Evolutionary conservation across 164 flowering plant species (phyloP).

Genomic region (Aristolochia californica): DNA sequence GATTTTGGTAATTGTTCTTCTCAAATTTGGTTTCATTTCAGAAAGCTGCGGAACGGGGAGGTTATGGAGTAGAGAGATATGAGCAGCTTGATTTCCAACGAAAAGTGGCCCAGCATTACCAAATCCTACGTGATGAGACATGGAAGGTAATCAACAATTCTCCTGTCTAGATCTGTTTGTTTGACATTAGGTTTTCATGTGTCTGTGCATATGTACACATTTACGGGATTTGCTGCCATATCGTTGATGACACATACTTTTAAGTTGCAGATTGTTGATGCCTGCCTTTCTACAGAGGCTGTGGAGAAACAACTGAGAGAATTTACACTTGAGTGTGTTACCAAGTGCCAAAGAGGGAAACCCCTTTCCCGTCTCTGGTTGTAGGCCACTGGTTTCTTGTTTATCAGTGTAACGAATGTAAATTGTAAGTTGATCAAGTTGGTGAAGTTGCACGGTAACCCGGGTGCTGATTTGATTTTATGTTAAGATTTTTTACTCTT

Average conservation of each 20-base stretch:
- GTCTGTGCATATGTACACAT: background rate
- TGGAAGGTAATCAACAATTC: conserved; percentile 56
- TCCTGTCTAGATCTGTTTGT: background rate
- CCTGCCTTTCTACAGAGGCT: conserved; percentile 50
- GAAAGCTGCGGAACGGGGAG: conserved; percentile 91
- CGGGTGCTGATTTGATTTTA: no score
- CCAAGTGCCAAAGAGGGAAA: conserved; percentile 44
- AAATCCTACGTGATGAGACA: conserved; percentile 42
- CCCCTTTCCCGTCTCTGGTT: conserved; percentile 52
- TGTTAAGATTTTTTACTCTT: no score
- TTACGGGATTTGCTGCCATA: background rate
- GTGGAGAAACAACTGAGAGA: conserved; percentile 54
- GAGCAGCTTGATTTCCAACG: conserved; percentile 82
- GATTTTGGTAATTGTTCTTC: background rate
- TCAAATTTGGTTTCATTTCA: conserved; percentile 12
- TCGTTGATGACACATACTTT: background rate
- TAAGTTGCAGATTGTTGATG: conserved; percentile 58
- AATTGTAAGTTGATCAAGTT: no score
- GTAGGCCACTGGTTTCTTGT: conserved; percentile 2
- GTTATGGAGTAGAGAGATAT: conserved; percentile 83
- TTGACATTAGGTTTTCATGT: background rate
- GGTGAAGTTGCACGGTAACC: no score
- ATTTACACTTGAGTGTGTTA: conserved; percentile 34
- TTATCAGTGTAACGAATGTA: no score
- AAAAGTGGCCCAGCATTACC: conserved; percentile 50